Conservation (phyloP, 805 yeast genomes). For the Saturnispora bothae region DNA sequence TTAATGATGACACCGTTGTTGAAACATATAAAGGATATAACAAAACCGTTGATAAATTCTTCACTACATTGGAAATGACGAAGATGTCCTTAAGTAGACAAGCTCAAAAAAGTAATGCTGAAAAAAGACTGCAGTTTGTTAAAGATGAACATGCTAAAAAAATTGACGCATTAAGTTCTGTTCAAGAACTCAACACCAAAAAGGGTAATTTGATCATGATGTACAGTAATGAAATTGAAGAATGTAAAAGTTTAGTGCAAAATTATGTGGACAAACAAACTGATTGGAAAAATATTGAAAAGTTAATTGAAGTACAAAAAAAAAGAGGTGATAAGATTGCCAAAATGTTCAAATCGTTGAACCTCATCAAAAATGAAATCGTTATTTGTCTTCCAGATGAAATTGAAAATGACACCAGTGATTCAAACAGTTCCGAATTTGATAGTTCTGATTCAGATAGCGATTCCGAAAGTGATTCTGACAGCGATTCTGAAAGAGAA, state of each 20-base stretch:
- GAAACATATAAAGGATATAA: constrained; percentile 57
- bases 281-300: constrained; percentile 90
- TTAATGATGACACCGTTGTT: constrained; percentile 23
- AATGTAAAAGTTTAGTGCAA: constrained; percentile 59
- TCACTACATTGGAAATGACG: constrained; percentile 75
- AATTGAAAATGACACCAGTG: constrained; percentile 26
- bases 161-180: constrained; percentile 50
- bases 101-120: constrained; percentile 66
- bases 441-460: constrained; percentile 17
- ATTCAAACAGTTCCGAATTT: constrained; percentile 22
- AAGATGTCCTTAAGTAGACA: constrained; percentile 67
- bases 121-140: constrained; percentile 64
- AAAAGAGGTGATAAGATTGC: constrained; percentile 57
- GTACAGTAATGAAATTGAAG: constrained; percentile 61
- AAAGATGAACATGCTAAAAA: constrained; percentile 61
- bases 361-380: constrained; percentile 58
- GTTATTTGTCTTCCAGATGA: constrained; percentile 42
- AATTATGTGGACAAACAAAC: constrained; percentile 65
- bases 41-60: constrained; percentile 71
- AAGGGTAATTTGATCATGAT: constrained; percentile 68
- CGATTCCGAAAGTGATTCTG: constrained; percentile 27
- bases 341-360: constrained; percentile 52
- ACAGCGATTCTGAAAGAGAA: constrained; percentile 1
- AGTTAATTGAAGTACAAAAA: constrained; percentile 60
- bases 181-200: constrained; percentile 51